Conservation (phyloP, 1,284 basidiomycete genomes). For the Ganoderma boninense region DNA sequence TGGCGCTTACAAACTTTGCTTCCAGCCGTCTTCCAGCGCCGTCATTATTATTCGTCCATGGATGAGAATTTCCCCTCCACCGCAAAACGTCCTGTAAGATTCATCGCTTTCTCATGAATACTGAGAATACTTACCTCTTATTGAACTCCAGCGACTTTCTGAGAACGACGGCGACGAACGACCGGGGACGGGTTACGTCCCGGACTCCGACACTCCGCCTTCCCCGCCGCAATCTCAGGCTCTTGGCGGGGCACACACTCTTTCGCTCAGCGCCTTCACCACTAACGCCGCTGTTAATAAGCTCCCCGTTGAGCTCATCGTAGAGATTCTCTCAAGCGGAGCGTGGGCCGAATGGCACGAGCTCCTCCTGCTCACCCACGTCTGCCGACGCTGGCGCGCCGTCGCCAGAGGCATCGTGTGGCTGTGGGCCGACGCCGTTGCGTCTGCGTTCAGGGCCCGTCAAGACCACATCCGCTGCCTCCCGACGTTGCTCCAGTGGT, state of each 20-base stretch:
- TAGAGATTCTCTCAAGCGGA: background rate
- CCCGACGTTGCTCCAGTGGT: background rate
- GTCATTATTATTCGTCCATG: background rate
- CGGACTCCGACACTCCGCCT: too few relatives aligned
- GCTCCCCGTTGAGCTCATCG: background rate
- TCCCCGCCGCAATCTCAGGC: background rate
- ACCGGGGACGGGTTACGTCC: background rate
- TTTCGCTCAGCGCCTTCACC: background rate
- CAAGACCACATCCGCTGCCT: background rate
- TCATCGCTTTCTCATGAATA: background rate
- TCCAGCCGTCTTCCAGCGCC: background rate
- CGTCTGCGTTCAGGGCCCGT: background rate
- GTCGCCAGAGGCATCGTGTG: background rate
- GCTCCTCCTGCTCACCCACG: background rate
- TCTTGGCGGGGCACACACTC: background rate
- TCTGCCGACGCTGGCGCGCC: background rate
- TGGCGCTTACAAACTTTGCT: background rate
- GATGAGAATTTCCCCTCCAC: background rate
- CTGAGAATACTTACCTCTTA: background rate
- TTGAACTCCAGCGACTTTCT: background rate
- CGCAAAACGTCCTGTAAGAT: background rate
- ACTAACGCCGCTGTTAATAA: background rate
- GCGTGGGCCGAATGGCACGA: background rate
- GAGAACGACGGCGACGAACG: background rate
- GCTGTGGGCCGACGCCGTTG: too few relatives aligned